Evolutionary conservation across 2,329 filamentous ascomycete genomes (phyloP).

Genomic region (Scolecobasidium constrictum): DNA sequence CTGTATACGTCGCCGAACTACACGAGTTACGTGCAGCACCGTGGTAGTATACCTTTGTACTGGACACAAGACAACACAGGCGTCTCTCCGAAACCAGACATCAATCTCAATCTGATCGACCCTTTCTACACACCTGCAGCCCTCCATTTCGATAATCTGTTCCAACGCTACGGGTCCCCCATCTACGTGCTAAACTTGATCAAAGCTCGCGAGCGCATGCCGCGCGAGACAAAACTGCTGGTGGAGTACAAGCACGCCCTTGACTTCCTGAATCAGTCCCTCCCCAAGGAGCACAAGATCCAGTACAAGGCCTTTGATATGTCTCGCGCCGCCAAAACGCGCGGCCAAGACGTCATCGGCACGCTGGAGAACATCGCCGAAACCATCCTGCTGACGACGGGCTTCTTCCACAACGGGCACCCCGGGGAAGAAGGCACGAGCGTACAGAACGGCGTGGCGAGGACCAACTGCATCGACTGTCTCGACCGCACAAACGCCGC

Average conservation of each 20-base stretch:
- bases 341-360: conserved; percentile 87
- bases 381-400: conserved; percentile 72
- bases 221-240: conserved; percentile 82
- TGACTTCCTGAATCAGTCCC: conserved; percentile 85
- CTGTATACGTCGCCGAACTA: conserved; percentile 84
- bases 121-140: conserved; percentile 92
- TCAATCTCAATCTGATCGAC: conserved; percentile 89
- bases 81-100: conserved; percentile 91
- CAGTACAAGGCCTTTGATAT: conserved; percentile 96
- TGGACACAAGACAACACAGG: conserved; percentile 97
- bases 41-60: conserved; percentile 90
- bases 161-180: conserved; percentile 84
- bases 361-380: conserved; percentile 85
- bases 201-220: conserved; percentile 72
- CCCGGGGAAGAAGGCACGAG: conserved; percentile 51
- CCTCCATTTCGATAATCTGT: conserved; percentile 89
- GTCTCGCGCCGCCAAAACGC: conserved; percentile 84
- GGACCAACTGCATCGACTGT: conserved; percentile 97
- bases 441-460: conserved; percentile 82
- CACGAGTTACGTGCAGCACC: conserved; percentile 93
- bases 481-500: conserved; percentile 94
- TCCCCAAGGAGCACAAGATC: conserved; percentile 75
- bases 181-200: conserved; percentile 88
- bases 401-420: conserved; percentile 92
- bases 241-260: conserved; percentile 81